Conservation (phyloP, 202 grass and related monocot genomes). For the Panicum hallii region DNA sequence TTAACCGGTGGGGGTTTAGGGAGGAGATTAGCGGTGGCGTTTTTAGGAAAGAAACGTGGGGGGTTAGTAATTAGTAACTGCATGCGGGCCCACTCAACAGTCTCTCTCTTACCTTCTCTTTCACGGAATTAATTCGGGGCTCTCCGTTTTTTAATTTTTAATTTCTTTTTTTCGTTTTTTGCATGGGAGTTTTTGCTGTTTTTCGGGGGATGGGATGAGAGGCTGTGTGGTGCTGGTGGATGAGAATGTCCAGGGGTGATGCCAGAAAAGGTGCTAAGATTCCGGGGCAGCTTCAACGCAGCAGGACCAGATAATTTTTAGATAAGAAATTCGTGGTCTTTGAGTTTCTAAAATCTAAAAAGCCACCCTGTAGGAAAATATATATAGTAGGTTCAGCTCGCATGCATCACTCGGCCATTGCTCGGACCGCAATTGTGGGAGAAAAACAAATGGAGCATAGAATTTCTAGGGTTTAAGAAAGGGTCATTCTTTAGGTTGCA, state of each 20-base stretch:
- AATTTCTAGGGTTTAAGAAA: background rate
- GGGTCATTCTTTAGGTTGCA: background rate
- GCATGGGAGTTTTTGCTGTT: conserved; percentile 26
- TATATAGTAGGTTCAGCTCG: background rate
- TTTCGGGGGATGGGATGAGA: conserved; percentile 18
- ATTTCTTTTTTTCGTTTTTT: background rate
- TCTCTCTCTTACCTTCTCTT: conserved; percentile 8
- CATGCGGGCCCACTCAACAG: background rate
- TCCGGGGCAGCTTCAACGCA: conserved; percentile 40
- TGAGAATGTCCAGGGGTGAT: conserved; percentile 51
- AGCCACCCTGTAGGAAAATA: background rate
- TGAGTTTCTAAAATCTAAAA: background rate
- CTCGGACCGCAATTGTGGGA: background rate
- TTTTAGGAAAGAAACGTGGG: conserved; percentile 55
- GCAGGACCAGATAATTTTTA: conserved; percentile 67
- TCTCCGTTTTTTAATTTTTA: background rate
- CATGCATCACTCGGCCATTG: background rate
- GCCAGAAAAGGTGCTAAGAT: conserved; percentile 61
- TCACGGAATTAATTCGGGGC: conserved; percentile 38
- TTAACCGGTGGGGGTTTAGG: conserved; percentile 54
- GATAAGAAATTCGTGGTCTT: conserved; percentile 66
- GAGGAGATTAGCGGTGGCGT: conserved; percentile 54
- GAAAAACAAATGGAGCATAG: background rate
- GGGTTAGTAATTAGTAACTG: conserved; percentile 12
- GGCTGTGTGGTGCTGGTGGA: conserved; percentile 51